Base-by-base conservation (phyloP, 306 rosid species). In the Rosa rugosa region DNA sequence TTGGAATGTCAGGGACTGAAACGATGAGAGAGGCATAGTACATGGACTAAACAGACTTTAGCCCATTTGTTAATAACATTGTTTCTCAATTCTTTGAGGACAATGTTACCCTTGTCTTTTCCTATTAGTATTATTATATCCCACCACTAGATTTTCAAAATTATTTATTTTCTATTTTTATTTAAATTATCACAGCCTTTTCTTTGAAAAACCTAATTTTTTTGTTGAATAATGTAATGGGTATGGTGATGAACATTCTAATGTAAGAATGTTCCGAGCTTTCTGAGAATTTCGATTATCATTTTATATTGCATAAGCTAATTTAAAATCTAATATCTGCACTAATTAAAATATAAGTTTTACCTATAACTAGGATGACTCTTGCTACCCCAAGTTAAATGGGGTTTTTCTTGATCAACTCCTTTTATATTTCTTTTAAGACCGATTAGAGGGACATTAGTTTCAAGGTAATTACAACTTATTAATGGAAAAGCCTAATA, bases 61-160 rank as follows among this genome's bases (percentile, higher is more conserved):
- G n/a, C n/a, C n/a, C n/a, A 40, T 64, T 36, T 49, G 27, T 56
- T 36, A 40, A 67, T 8, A 40, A 40, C 49, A 16, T 66, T 23
- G 34, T 75, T 82, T 68, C 54, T 36, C 18, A 66, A 8, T 31
- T 7, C 31, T 40, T 79, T 20, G 57, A 67, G 66, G 89, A 85
- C 93, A 40, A 78, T 85, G 7, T 65, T 88, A 56, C 85, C 94
- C 90, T 81, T 85, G n/a, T 47, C 80, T 71, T 83, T 75, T 20
- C 41, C 65, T 47, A 16, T 56, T 81, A 23, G 51, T 75, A 79
- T 78, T 75, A 71, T 44, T 70, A 40, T 78, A 66, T 79, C 84
- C 88, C 59, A 67, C 41, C 23, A 12, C 62, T 42, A 20, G 23
- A 25, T 71, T 65, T 82, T 36, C 81, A 36, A 59, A n/a, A 44